These are phyloP conservation scores for Mycena maculata DNA, from an alignment of 768 basidiomycete genomes.

Conservation along the genomic window DNA sequence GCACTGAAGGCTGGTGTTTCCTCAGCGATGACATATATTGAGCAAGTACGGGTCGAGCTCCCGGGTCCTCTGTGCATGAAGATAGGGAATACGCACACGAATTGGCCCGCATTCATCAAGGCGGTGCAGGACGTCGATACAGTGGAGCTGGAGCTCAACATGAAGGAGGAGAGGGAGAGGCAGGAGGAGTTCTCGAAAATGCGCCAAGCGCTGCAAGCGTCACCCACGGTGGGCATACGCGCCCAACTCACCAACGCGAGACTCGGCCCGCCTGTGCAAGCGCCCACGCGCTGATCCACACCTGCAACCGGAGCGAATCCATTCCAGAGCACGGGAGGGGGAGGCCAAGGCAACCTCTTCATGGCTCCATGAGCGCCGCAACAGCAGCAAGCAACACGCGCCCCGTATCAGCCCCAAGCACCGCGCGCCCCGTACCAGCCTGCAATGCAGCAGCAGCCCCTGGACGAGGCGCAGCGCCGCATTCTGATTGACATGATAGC, in stretches of 20 bases:
- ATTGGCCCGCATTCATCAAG: conserved; percentile 9
- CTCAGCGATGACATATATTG: conserved; percentile 1
- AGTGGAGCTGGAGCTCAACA: conserved; percentile 8
- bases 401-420: background rate
- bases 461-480: background rate
- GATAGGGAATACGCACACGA: background rate
- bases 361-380: background rate
- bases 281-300: background rate
- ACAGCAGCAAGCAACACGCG: background rate
- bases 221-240: conserved; percentile 4
- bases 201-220: background rate
- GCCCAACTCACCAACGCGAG: conserved; percentile 3
- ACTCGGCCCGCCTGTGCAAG: background rate
- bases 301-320: background rate
- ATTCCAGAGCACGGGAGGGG: background rate
- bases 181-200: background rate
- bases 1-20: background rate
- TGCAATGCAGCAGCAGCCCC: background rate
- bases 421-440: conserved; percentile 1
- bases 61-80: conserved; percentile 7
- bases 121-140: background rate
- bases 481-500: background rate
- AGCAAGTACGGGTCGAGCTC: conserved; percentile 2
- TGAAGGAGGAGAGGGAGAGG: conserved; percentile 8
- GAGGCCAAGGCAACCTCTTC: conserved; percentile 11